Evolutionary conservation across 129 eudicot genomes (phyloP).

Genomic region (Glebionis coronaria): DNA sequence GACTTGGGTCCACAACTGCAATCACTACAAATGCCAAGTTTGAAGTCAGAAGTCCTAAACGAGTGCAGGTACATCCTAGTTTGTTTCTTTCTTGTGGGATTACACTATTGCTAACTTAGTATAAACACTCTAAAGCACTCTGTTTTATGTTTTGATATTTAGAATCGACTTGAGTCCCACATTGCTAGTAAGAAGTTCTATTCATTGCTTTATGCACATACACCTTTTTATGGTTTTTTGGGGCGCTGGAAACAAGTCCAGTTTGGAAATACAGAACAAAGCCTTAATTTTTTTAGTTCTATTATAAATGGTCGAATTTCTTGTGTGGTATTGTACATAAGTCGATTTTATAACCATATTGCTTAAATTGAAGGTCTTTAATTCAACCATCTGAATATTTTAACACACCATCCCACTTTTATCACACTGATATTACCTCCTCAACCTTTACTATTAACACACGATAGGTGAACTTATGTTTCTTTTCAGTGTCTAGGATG

Average conservation of each 20-base stretch:
- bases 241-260: not conserved
- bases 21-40: constrained; percentile 80
- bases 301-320: not conserved
- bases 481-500: not conserved
- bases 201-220: not conserved
- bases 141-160: not conserved
- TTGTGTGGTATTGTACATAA: too few relatives aligned
- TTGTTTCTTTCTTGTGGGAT: not conserved
- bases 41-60: constrained; percentile 95
- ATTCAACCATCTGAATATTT: too few relatives aligned
- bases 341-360: too few relatives aligned
- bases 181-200: not conserved
- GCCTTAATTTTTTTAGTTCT: not conserved
- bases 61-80: constrained; percentile 68
- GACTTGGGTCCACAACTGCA: constrained; percentile 75
- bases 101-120: not conserved
- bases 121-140: not conserved
- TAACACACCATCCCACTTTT: too few relatives aligned
- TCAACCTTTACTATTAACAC: not conserved
- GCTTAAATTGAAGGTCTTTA: too few relatives aligned
- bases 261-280: not conserved
- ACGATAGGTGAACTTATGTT: not conserved
- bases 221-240: not conserved
- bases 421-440: too few relatives aligned
- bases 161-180: not conserved